Conservation (phyloP, 164 flowering plant species). For the Paratinospora sagittata region DNA sequence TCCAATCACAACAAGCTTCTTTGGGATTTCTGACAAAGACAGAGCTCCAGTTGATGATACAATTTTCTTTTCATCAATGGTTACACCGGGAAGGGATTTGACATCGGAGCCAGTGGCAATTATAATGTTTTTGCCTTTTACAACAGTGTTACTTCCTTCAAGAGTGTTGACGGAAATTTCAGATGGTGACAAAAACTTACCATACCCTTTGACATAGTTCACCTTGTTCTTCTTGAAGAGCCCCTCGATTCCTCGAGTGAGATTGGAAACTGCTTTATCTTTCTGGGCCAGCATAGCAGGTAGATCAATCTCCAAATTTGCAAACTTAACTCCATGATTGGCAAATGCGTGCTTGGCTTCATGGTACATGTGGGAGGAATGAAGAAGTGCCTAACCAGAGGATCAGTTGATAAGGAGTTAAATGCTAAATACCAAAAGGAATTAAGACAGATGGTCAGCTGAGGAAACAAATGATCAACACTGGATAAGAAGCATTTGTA, state of each 20-base stretch:
- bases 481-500: neutral
- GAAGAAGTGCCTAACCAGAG: constrained; percentile 62
- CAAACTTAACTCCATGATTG: constrained; percentile 72
- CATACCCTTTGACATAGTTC: constrained; percentile 81
- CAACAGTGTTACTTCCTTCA: constrained; percentile 65
- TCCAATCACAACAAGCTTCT: constrained; percentile 81
- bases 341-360: constrained; percentile 82
- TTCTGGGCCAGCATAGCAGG: constrained; percentile 92
- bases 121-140: constrained; percentile 79
- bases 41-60: constrained; percentile 95
- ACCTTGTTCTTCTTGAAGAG: constrained; percentile 94
- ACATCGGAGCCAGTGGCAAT: constrained; percentile 95
- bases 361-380: constrained; percentile 94
- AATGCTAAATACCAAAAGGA: neutral
- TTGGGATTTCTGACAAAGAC: constrained; percentile 64
- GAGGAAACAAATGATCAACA: neutral
- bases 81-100: constrained; percentile 75
- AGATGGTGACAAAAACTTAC: constrained; percentile 73
- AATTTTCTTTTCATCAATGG: constrained; percentile 82
- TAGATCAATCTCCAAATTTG: constrained; percentile 74
- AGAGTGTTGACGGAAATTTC: constrained; percentile 76
- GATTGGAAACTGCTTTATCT: constrained; percentile 71
- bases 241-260: constrained; percentile 84
- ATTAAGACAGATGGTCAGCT: neutral
- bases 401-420: neutral